These are phyloP conservation scores for Pseudotsuga menziesii DNA, from an alignment of 75 land plant species.

Conservation along the genomic window DNA sequence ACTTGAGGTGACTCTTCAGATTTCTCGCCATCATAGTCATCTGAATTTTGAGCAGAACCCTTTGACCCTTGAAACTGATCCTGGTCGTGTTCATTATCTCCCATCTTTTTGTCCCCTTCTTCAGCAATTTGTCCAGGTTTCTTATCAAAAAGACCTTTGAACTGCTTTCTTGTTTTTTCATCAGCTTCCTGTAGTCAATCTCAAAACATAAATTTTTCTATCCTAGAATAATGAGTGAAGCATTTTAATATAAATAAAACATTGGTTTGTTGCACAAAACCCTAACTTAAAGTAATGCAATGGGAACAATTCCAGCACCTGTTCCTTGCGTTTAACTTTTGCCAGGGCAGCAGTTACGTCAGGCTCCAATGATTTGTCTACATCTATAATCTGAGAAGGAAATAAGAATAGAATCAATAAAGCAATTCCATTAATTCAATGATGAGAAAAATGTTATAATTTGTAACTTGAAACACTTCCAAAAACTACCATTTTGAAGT, in stretches of 20 bases:
- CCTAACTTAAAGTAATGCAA: background rate
- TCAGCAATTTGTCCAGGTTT: conserved; percentile 87
- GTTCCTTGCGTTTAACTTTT: conserved; percentile 70
- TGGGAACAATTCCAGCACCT: conserved; percentile 34
- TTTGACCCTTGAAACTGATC: background rate
- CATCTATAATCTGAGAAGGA: conserved; percentile 54
- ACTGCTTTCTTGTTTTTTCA: conserved; percentile 62
- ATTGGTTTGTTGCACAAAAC: background rate
- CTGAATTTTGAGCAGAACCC: conserved; percentile 3
- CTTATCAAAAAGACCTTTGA: conserved; percentile 96
- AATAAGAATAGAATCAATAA: background rate
- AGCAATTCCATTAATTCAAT: background rate
- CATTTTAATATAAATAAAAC: background rate
- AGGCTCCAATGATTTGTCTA: conserved; percentile 71
- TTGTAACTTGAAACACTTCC: background rate
- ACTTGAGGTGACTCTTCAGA: background rate
- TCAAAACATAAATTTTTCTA: background rate
- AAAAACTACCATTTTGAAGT: conserved; percentile 79
- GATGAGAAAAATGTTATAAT: conserved; percentile 1
- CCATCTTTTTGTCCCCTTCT: conserved; percentile 16
- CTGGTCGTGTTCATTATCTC: background rate
- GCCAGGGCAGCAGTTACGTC: conserved; percentile 83
- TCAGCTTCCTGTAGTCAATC: conserved; percentile 53
- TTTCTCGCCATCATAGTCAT: background rate
- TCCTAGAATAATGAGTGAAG: background rate